Evolutionary conservation across 2,329 filamentous ascomycete genomes (phyloP), one percentile per base, ranked within the genome.

Genomic region (Fusarium anguioides): DNA sequence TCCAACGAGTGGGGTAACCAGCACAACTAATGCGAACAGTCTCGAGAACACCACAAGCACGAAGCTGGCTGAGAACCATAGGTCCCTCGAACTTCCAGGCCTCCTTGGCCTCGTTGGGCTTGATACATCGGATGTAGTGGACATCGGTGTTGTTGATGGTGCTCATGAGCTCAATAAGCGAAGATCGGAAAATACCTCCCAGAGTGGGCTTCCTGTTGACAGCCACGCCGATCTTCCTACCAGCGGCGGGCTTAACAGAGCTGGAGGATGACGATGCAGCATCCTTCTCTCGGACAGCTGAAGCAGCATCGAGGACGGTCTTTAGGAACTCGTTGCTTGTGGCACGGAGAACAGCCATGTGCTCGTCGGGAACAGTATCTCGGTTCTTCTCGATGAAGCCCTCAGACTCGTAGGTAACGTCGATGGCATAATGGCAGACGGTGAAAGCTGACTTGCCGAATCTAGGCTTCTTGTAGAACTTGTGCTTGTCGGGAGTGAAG

Each of bases 381-480:
- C 96, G 89, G 80, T 99, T 99, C 87, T 99, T 99, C 79, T 99
- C 96, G 74, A 99, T 97, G 81, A 99, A 99, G 44, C 96, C 96
- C 73, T 99, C 96, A 3, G 95, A 98, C 80, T 99, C 96, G 77
- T 99, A 99, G 18, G 95, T 98, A 72, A 99, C 96, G 75, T 99
- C 96, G 56, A 99, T 86, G 50, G 96, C 96, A 80, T 99, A 99
- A 81, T 99, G 96, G 79, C 95, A 98, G 66, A 99, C 94, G 9
- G 96, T 98, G 81, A 99, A 99, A 2, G 96, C 87, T 15, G 94
- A 97, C 81, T 98, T 98, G 71, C 96, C 96, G 74, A 99, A 99
- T 57, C 96, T 88, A 8, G 96, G 96, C 82, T 98, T 99, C 84
- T 97, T 98, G 87, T 96, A 99, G 78, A 97, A 98, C 75, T 93